These are phyloP conservation scores for Neurospora sp. DNA, from an alignment of 495 filamentous ascomycete species.

Conservation along the genomic window DNA sequence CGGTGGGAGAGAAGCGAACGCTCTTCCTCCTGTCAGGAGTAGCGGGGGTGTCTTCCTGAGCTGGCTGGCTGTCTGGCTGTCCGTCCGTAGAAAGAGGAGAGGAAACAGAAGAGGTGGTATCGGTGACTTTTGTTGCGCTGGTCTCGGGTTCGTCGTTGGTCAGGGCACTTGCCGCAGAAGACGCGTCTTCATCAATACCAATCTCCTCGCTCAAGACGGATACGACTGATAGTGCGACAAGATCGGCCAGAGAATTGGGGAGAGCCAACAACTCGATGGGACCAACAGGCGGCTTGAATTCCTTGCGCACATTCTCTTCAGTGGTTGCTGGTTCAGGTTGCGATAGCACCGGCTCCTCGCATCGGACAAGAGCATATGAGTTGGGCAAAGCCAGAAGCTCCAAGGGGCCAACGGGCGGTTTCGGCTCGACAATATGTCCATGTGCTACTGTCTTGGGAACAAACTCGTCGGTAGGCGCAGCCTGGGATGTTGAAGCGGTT, in stretches of 20 bases:
- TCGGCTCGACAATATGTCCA: background rate
- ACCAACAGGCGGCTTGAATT: constrained; percentile 15
- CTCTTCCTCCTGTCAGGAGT: constrained; percentile 40
- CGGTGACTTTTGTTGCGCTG: background rate
- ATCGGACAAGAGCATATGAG: constrained; percentile 3
- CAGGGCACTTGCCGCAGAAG: background rate
- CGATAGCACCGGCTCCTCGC: background rate
- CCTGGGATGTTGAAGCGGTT: background rate
- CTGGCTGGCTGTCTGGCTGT: background rate
- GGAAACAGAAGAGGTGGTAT: background rate
- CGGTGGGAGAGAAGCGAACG: constrained; percentile 53
- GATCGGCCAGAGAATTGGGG: constrained; percentile 19
- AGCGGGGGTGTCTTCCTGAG: background rate
- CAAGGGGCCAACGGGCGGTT: constrained; percentile 18
- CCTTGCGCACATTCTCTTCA: background rate
- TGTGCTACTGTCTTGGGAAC: background rate
- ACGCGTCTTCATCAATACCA: background rate
- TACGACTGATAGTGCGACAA: constrained; percentile 3
- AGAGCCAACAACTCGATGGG: constrained; percentile 19
- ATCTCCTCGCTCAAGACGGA: background rate
- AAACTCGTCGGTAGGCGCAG: background rate
- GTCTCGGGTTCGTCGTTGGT: background rate
- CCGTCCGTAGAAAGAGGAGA: background rate
- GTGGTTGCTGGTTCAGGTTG: background rate
- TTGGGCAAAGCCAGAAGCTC: constrained; percentile 19